phyloP scores from a whole-genome alignment of 2,329 filamentous ascomycete genomes.

The Harringtonia lauricola region DNA sequence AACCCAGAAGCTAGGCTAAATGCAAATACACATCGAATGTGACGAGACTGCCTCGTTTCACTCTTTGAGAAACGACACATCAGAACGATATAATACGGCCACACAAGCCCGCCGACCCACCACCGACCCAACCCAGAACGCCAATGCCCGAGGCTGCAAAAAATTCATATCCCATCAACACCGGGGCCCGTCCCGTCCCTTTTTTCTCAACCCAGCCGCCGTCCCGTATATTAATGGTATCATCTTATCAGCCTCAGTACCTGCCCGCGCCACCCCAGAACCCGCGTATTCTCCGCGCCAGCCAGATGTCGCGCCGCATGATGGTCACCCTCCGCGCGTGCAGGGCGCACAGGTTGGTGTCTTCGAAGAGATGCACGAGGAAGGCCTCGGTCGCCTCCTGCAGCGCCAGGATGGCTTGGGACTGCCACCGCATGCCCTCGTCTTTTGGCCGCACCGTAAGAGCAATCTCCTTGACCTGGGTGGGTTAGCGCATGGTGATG shows the following conservation, averaged over 20 bases:
- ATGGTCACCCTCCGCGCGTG: slow-evolving; percentile 96
- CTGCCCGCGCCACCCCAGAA: slow-evolving; percentile 61
- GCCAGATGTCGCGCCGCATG: slow-evolving; percentile 96
- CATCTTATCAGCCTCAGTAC: slow-evolving; percentile 14
- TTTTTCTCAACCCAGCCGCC: neutral
- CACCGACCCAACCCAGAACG: neutral
- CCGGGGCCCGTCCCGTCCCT: neutral
- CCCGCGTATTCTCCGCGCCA: slow-evolving; percentile 70
- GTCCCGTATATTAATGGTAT: neutral
- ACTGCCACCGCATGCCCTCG: slow-evolving; percentile 83
- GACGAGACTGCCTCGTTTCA: too few species aligned
- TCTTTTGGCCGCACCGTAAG: slow-evolving; percentile 49
- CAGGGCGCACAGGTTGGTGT: slow-evolving; percentile 91
- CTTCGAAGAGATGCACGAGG: slow-evolving; percentile 91
- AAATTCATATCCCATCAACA: neutral
- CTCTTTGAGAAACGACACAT: too few species aligned
- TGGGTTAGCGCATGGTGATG: neutral
- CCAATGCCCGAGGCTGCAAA: neutral
- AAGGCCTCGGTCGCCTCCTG: slow-evolving; percentile 97
- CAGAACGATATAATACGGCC: too few species aligned
- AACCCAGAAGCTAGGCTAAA: too few species aligned
- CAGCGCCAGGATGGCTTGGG: slow-evolving; percentile 82
- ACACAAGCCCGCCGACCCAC: neutral
- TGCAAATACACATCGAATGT: too few species aligned
- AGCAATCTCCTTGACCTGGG: slow-evolving; percentile 60